These are phyloP conservation scores for Thelonectria olida DNA, from an alignment of 2,329 filamentous ascomycete species.

Conservation along the genomic window DNA sequence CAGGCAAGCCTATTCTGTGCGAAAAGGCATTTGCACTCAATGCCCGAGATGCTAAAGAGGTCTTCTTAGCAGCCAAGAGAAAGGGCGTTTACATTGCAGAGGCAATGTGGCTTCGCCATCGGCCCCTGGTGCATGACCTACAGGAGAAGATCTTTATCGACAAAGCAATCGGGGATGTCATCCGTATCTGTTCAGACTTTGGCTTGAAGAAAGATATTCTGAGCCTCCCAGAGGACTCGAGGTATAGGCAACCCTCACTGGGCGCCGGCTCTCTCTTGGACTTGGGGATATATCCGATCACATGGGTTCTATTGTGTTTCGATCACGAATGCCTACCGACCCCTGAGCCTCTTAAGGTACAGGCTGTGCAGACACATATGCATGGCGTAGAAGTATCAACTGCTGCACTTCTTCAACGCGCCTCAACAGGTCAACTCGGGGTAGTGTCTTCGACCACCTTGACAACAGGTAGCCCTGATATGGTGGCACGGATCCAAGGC, in stretches of 20 bases:
- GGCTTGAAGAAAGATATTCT: constrained; percentile 47
- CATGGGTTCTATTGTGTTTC: constrained; percentile 50
- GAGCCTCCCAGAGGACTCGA: constrained; percentile 40
- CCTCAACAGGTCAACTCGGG: too few species aligned
- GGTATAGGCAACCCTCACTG: constrained; percentile 49
- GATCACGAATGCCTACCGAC: too few species aligned
- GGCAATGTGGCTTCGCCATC: constrained; percentile 57
- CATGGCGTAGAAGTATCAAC: too few species aligned
- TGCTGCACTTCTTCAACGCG: too few species aligned
- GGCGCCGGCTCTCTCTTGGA: constrained; percentile 55
- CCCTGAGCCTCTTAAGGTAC: too few species aligned
- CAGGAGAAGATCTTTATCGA: constrained; percentile 50
- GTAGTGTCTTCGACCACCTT: too few species aligned
- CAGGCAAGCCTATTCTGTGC: constrained; percentile 55
- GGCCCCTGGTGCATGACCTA: constrained; percentile 48
- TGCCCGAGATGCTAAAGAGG: constrained; percentile 49
- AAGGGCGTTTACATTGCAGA: constrained; percentile 56
- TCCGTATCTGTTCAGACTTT: constrained; percentile 52
- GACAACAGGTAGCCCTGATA: too few species aligned
- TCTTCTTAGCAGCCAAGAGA: constrained; percentile 49
- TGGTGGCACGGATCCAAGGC: too few species aligned
- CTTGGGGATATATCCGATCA: constrained; percentile 55
- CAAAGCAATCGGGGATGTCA: constrained; percentile 50
- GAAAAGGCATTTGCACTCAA: constrained; percentile 57
- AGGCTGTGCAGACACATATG: too few species aligned